Evolutionary conservation across 331 rosid species (phyloP), one percentile per base, ranked within the genome.

Genomic region (Quercus lobata): DNA sequence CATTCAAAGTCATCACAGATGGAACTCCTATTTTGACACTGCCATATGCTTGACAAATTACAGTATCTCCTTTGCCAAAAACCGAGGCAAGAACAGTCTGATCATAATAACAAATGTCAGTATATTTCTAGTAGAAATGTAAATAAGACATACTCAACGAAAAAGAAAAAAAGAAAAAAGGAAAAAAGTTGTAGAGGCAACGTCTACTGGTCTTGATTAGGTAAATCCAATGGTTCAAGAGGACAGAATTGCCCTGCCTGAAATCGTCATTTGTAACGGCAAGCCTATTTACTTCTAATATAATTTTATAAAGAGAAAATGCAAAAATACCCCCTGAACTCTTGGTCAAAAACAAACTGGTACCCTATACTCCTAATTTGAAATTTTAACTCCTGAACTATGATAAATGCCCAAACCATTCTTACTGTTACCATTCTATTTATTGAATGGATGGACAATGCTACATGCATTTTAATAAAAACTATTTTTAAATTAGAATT

Each of bases 21-120:
- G 98, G 97, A 79, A 92, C 58, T 86, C 88, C 96, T 74, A 95
- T 95, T 87, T 82, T 87, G 57, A 92, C 74, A 74, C 56, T 83
- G 71, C 94, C 84, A 85, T 78, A 85, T 72, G 97, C 94, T 83
- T 87, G 86, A 86, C 97, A 91, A 84, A 92, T 84, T n/a, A 87
- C 85, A 65, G 80, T 80, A 72, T 81, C 83, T 74, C 88, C 93
- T 76, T 81, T 79, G 60, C 81, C 85, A 69, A 84, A 87, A 79
- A 95, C 49, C 15, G 86, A 81, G 76, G 94, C 97, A 80, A 81
- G 79, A 81, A 95, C 81, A 77, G 90, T 92, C 98, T 94, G 94
- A 54, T 62, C 72, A 81, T 60, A 54, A 72, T 22, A 68, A 78
- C 37, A 77, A 18, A 76, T 62, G 32, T 57, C 69, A 21, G 12